These are phyloP conservation scores for Raffaelea albimanens DNA, from an alignment of 2,329 filamentous ascomycete species.

Conservation along the genomic window DNA sequence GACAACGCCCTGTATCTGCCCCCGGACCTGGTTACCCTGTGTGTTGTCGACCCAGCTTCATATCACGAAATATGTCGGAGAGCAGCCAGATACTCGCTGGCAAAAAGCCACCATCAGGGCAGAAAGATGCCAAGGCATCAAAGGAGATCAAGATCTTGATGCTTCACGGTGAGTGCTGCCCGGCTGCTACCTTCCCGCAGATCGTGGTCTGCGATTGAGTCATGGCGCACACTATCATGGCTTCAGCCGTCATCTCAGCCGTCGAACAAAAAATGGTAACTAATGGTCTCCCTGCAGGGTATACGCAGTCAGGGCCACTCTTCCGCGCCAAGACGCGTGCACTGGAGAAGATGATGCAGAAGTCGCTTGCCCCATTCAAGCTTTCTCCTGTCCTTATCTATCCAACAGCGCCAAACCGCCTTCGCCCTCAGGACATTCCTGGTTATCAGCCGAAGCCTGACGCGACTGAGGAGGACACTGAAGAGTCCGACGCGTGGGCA, in stretches of 20 bases:
- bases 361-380: slow-evolving; percentile 55
- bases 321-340: slow-evolving; percentile 87
- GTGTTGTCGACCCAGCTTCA: no score
- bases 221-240: no score
- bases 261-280: no score
- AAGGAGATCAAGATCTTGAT: slow-evolving; percentile 60
- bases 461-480: slow-evolving; percentile 15
- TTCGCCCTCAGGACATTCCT: slow-evolving; percentile 58
- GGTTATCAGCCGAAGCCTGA: slow-evolving; percentile 40
- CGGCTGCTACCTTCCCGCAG: no score
- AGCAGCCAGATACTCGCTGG: no score
- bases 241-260: no score
- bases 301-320: slow-evolving; percentile 77
- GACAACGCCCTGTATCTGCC: no score
- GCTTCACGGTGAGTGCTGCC: slow-evolving; percentile 53
- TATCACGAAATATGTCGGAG: no score
- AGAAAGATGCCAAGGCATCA: no score
- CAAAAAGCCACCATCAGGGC: no score
- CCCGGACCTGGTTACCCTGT: no score
- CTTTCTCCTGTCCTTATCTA: slow-evolving; percentile 51
- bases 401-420: slow-evolving; percentile 57
- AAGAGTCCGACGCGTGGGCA: slow-evolving; percentile 58
- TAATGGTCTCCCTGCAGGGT: slow-evolving; percentile 41
- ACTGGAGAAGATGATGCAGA: slow-evolving; percentile 69
- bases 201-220: no score